phyloP scores from a whole-genome alignment of 2,329 filamentous ascomycete species.

The Ciborinia camelliae region DNA sequence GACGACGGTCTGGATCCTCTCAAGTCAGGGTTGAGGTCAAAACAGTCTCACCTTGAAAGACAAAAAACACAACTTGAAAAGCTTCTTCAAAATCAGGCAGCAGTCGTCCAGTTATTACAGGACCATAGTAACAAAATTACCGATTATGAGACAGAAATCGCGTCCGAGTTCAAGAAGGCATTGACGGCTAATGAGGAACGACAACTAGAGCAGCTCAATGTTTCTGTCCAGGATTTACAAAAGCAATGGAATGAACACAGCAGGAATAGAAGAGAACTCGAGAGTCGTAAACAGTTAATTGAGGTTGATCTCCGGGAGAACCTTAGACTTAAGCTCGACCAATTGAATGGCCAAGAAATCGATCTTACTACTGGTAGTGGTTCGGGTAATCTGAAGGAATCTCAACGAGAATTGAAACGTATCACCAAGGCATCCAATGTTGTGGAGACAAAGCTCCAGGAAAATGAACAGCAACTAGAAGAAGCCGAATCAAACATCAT shows the following conservation, averaged over 20 bases:
- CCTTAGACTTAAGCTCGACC: slow-evolving; percentile 79
- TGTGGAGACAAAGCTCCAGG: slow-evolving; percentile 65
- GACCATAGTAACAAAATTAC: slow-evolving; percentile 71
- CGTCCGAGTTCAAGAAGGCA: slow-evolving; percentile 87
- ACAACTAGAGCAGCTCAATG: slow-evolving; percentile 69
- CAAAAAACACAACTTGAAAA: slow-evolving; percentile 70
- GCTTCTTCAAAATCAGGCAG: slow-evolving; percentile 61
- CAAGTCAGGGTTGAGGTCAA: slow-evolving; percentile 70
- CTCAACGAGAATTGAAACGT: slow-evolving; percentile 76
- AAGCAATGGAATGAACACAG: slow-evolving; percentile 74
- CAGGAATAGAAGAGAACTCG: slow-evolving; percentile 69
- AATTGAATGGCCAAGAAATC: slow-evolving; percentile 73
- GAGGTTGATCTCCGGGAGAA: slow-evolving; percentile 90
- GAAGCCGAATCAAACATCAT: slow-evolving; percentile 42
- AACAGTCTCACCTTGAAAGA: slow-evolving; percentile 70
- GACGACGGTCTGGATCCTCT: slow-evolving; percentile 81
- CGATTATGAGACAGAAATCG: slow-evolving; percentile 75
- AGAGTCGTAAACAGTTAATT: slow-evolving; percentile 75
- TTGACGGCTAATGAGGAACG: slow-evolving; percentile 78
- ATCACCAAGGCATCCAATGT: slow-evolving; percentile 64
- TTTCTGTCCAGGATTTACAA: slow-evolving; percentile 68
- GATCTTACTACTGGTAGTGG: slow-evolving; percentile 62
- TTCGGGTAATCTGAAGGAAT: slow-evolving; percentile 68
- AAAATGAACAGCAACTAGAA: slow-evolving; percentile 73
- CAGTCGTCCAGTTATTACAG: slow-evolving; percentile 71